Percentiles rank a stretch among this genome's conserved stretches.
Conservation (phyloP, 768 basidiomycete genomes). For the Suillus hirtellus region DNA sequence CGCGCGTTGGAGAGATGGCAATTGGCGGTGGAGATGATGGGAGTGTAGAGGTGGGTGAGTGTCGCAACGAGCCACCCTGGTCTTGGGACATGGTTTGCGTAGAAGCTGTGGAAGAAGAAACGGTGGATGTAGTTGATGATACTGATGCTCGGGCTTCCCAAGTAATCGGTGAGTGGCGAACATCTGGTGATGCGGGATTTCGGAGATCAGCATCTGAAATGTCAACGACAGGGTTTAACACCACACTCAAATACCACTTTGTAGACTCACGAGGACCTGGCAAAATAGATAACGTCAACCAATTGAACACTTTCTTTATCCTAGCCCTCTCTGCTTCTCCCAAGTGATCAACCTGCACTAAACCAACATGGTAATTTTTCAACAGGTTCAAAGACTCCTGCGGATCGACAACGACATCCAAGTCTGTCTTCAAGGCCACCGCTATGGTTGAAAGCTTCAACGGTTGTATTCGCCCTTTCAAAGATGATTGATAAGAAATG, state of each 20-base stretch:
- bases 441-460: slow-evolving; percentile 68
- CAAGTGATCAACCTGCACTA: slow-evolving; percentile 69
- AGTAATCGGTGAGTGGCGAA: slow-evolving; percentile 49
- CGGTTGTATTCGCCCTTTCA: slow-evolving; percentile 56
- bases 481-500: slow-evolving; percentile 16
- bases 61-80: slow-evolving; percentile 27
- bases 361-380: slow-evolving; percentile 66
- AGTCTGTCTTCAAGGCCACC: slow-evolving; percentile 86
- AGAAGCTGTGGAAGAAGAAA: slow-evolving; percentile 41
- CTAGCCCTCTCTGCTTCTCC: slow-evolving; percentile 63
- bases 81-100: slow-evolving; percentile 33
- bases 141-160: slow-evolving; percentile 54
- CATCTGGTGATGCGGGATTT: slow-evolving; percentile 74
- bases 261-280: slow-evolving; percentile 41
- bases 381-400: slow-evolving; percentile 50
- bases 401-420: slow-evolving; percentile 59
- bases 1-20: slow-evolving; percentile 51
- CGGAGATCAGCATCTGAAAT: slow-evolving; percentile 46
- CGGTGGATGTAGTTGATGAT: slow-evolving; percentile 54
- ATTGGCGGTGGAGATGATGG: slow-evolving; percentile 38
- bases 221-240: slow-evolving; percentile 19
- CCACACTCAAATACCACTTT: not conserved
- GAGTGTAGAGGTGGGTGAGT: slow-evolving; percentile 36
- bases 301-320: slow-evolving; percentile 74
- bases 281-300: slow-evolving; percentile 66